Evolutionary conservation across 148 eudicot species (phyloP).

Genomic region (Amaranthus hypochondriacus): DNA sequence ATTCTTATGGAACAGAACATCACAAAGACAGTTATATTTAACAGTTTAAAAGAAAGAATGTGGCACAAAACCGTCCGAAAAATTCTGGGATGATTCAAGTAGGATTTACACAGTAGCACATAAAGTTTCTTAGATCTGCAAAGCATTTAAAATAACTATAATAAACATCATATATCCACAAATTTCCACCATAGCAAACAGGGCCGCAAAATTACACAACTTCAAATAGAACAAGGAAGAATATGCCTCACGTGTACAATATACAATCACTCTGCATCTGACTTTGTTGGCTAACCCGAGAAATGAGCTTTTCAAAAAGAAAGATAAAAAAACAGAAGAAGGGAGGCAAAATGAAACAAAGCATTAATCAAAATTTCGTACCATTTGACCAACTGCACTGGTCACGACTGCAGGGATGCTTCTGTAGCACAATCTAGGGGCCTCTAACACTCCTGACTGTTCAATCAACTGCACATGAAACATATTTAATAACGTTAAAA

Average conservation of each 20-base stretch:
- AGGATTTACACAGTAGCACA: too few relatives aligned
- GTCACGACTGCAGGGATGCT: slow-evolving; percentile 54
- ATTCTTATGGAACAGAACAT: too few relatives aligned
- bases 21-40: too few relatives aligned
- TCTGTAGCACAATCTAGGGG: slow-evolving; percentile 45
- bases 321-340: not conserved
- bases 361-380: slow-evolving; percentile 18
- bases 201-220: not conserved
- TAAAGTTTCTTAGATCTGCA: too few relatives aligned
- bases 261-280: not conserved
- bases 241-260: not conserved
- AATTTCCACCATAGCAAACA: not conserved
- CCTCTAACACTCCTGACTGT: slow-evolving; percentile 66
- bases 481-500: not conserved
- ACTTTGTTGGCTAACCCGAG: not conserved
- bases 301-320: not conserved
- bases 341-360: not conserved
- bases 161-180: not conserved
- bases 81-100: too few relatives aligned
- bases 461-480: slow-evolving; percentile 55
- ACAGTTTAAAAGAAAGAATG: too few relatives aligned
- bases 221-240: not conserved
- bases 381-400: slow-evolving; percentile 89
- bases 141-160: too few relatives aligned
- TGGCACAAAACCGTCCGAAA: too few relatives aligned